phyloP scores from a whole-genome alignment of 2,329 filamentous ascomycete species.

The Fusarium keratoplasticum region DNA sequence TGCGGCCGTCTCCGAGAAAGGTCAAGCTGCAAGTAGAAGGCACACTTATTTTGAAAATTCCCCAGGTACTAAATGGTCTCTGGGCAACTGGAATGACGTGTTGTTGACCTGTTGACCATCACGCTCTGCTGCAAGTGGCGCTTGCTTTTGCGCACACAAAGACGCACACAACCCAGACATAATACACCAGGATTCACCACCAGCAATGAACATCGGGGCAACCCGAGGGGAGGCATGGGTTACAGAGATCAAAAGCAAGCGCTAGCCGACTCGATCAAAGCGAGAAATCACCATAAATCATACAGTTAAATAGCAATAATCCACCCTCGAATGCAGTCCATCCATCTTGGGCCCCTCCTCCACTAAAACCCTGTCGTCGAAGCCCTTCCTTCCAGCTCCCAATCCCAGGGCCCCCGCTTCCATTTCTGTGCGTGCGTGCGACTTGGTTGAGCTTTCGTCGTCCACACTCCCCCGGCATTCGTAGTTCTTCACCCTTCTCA shows the following conservation, averaged over 20 bases:
- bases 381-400: constrained; percentile 38
- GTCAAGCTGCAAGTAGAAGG: neutral
- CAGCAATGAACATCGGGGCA: constrained; percentile 11
- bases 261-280: neutral
- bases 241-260: neutral
- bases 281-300: neutral
- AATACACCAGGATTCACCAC: constrained; percentile 1
- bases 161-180: constrained; percentile 33
- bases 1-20: neutral
- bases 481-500: constrained; percentile 37
- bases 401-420: constrained; percentile 33
- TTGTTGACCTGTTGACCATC: neutral
- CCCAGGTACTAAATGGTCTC: neutral
- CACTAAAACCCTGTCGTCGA: constrained; percentile 39
- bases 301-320: constrained; percentile 16
- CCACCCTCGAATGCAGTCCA: neutral
- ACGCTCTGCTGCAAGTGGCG: constrained; percentile 23
- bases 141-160: constrained; percentile 31
- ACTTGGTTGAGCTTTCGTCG: constrained; percentile 37
- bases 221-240: constrained; percentile 8
- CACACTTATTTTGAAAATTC: neutral
- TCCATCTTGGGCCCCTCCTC: constrained; percentile 17
- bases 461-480: constrained; percentile 34
- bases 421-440: constrained; percentile 34
- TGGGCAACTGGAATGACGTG: neutral